Base-by-base conservation (phyloP, 495 filamentous ascomycete genomes). In the Amorphotheca resinae region DNA sequence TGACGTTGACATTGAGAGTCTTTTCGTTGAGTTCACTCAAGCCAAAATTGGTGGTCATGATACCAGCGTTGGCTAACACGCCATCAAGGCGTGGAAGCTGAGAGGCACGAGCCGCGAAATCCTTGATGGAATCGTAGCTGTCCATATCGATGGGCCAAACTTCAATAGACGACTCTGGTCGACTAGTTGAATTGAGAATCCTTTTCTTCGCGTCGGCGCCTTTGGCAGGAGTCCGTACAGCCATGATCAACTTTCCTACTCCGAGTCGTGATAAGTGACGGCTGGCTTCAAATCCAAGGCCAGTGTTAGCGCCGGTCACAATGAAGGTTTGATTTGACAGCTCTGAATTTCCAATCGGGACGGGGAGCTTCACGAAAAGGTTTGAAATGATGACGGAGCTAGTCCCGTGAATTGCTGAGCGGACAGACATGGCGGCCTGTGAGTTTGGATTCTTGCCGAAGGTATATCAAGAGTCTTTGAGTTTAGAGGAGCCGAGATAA, bases 61-160 rank as follows among this genome's bases (percentile, higher is more conserved):
- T 38, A 39, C 41, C 46, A 35, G 46, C 46, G 35, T 44, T 44
- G 12, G 25, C 38, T 11, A 49, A 17, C 2, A 39, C 33, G 12
- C 14, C 40, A 21, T 49, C 46, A 17, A 49, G 21, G 7, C 41
- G 33, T 4, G 22, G 25, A 35, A 49, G 18, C 3, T 22, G 8
- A 44, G 35, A 38, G 3, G 35, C 35, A 18, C 14, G 18, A 38
- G 3, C 35, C 3, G 35, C 60, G 47, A 78, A 76, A 0, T 56
- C 55, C 17, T 60, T 52, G 18, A 72, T 48, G 1, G 67, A 71
- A 1, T 51, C 53, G 38, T 70, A 71, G 0, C 57, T 62, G 15
- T 51, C 42, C 33, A 75, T 57, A 42, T 78, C 73, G 0, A 78
- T 51, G 4, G 61, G 43, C 70, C 67, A 71, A 9, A 76, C 72